A percentile compares a stretch with the other conserved stretches of the same genome.
phyloP scores from a whole-genome alignment of 495 filamentous ascomycete species.

The Xylona heveae region DNA sequence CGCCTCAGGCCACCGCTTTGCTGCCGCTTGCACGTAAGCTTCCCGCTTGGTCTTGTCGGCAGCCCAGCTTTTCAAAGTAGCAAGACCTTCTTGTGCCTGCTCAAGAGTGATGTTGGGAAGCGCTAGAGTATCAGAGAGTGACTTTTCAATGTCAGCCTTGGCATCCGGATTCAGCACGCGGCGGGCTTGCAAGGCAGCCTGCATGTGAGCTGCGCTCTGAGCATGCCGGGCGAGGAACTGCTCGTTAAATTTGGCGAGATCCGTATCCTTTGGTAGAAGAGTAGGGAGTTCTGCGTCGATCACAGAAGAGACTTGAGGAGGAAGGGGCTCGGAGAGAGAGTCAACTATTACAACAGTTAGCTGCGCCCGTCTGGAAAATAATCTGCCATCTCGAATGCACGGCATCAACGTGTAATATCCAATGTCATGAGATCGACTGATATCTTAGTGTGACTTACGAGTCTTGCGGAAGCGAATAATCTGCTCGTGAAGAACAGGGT shows the following conservation, averaged over 20 bases:
- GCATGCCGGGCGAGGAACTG: constrained; percentile 40
- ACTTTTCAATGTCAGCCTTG: constrained; percentile 33
- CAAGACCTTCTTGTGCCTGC: constrained; percentile 36
- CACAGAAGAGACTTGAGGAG: constrained; percentile 38
- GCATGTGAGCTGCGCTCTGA: constrained; percentile 37
- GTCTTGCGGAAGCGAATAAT: constrained; percentile 43
- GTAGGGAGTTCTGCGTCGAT: constrained; percentile 41
- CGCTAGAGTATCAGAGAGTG: constrained; percentile 34
- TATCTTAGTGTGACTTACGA: constrained; percentile 10
- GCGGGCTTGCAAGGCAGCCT: constrained; percentile 36
- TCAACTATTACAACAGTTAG: constrained; percentile 6
- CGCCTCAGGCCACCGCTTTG: constrained; percentile 50
- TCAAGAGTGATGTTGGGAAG: constrained; percentile 29
- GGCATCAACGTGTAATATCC: neutral
- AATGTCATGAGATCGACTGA: neutral
- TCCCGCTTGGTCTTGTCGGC: constrained; percentile 25
- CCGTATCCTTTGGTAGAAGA: constrained; percentile 28
- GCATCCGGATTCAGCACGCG: constrained; percentile 35
- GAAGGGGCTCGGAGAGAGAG: constrained; percentile 20
- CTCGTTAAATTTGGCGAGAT: constrained; percentile 45
- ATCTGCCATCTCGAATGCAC: too few relatives aligned
- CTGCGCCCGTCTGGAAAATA: neutral
- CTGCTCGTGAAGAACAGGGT: constrained; percentile 65
- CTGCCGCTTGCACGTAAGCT: constrained; percentile 40
- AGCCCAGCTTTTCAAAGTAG: constrained; percentile 38